These are phyloP conservation scores for Hordeum marinum DNA, from an alignment of 176 grass and related monocot genomes.

Conservation along the genomic window DNA sequence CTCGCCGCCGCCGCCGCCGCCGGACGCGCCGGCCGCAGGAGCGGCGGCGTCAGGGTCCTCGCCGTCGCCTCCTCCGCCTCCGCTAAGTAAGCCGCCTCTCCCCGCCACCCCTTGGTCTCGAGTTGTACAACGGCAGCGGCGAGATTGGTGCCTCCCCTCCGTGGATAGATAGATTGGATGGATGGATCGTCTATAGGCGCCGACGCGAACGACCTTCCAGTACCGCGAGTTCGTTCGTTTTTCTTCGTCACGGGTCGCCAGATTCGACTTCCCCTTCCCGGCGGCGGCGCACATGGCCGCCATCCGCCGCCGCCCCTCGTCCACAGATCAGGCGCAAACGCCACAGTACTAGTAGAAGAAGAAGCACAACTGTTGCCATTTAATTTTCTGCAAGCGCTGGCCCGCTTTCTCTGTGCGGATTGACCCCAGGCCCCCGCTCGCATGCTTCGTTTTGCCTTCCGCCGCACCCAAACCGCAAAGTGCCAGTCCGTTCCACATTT, in stretches of 20 bases:
- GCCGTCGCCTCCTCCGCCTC: constrained; percentile 47
- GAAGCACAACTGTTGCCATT: background rate
- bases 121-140: background rate
- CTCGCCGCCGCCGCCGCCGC: constrained; percentile 22
- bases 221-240: no score
- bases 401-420: background rate
- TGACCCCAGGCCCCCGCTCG: background rate
- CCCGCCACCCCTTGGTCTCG: background rate
- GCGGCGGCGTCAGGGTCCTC: constrained; percentile 15
- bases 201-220: background rate
- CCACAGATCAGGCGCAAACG: background rate
- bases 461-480: background rate
- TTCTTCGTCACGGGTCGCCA: background rate
- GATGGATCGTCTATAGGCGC: background rate
- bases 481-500: constrained; percentile 23
- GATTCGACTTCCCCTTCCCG: constrained; percentile 5
- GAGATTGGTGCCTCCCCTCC: background rate
- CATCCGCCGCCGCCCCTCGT: no score
- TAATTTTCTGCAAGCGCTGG: background rate
- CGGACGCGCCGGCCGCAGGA: background rate
- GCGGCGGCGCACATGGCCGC: background rate
- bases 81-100: constrained; percentile 28
- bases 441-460: constrained; percentile 9
- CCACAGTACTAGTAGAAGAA: background rate
- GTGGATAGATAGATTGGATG: background rate